Evolutionary conservation across 768 basidiomycete genomes (phyloP).

Genomic region (Mycena metata): DNA sequence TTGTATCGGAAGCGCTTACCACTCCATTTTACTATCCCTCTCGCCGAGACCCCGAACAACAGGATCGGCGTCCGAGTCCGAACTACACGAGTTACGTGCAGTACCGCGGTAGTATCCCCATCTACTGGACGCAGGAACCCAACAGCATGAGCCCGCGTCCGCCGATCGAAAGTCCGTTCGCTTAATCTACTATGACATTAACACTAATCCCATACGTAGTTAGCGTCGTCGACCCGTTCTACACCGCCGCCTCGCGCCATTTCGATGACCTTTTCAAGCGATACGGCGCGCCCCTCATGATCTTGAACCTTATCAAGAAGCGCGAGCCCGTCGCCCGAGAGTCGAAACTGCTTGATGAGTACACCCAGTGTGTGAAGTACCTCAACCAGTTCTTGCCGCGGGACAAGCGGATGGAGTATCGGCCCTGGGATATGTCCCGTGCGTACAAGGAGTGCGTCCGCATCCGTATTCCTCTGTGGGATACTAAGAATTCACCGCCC

Average conservation of each 20-base stretch:
- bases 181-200: slow-evolving; percentile 4
- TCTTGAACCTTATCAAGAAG: slow-evolving; percentile 95
- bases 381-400: slow-evolving; percentile 95
- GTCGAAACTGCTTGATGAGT: slow-evolving; percentile 90
- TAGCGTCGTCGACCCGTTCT: slow-evolving; percentile 95
- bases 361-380: slow-evolving; percentile 91
- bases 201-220: slow-evolving; percentile 59
- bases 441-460: slow-evolving; percentile 89
- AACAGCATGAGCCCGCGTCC: slow-evolving; percentile 92
- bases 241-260: slow-evolving; percentile 91
- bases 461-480: background rate
- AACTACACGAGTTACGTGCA: slow-evolving; percentile 97
- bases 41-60: slow-evolving; percentile 48
- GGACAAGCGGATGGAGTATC: slow-evolving; percentile 89
- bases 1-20: slow-evolving; percentile 90
- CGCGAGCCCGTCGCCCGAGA: slow-evolving; percentile 85
- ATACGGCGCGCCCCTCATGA: slow-evolving; percentile 91
- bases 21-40: slow-evolving; percentile 89
- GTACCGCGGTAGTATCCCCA: slow-evolving; percentile 95
- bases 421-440: slow-evolving; percentile 96
- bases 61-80: slow-evolving; percentile 74
- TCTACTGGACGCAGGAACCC: slow-evolving; percentile 97
- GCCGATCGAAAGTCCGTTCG: slow-evolving; percentile 91
- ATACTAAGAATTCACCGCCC: background rate
- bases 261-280: slow-evolving; percentile 92